Percentiles rank a stretch among this genome's conserved stretches.
Evolutionary conservation across 306 rosid species (phyloP).

Genomic region (Corylus heterophylla): DNA sequence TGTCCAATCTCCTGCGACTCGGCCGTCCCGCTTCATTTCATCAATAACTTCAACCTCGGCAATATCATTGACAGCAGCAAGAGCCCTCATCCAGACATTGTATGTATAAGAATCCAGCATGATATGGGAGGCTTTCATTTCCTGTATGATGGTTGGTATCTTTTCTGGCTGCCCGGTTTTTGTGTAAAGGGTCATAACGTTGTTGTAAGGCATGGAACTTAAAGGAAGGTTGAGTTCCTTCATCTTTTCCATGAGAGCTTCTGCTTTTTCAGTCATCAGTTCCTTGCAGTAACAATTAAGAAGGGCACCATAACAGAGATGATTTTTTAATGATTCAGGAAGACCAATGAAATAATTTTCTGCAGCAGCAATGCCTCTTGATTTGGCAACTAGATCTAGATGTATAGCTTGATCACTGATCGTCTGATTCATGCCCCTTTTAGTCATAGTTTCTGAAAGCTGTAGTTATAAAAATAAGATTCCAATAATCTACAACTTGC

Average conservation of each 20-base stretch:
- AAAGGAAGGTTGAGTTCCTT: slow-evolving; percentile 76
- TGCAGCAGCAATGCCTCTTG: slow-evolving; percentile 66
- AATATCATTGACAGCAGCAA: slow-evolving; percentile 72
- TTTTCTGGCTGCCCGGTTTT: slow-evolving; percentile 62
- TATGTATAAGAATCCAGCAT: slow-evolving; percentile 66
- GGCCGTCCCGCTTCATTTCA: slow-evolving; percentile 86
- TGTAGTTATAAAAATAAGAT: slow-evolving; percentile 23
- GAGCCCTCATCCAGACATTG: slow-evolving; percentile 87
- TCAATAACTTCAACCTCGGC: slow-evolving; percentile 76
- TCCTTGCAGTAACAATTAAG: slow-evolving; percentile 96
- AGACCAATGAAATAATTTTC: slow-evolving; percentile 73
- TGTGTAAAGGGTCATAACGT: slow-evolving; percentile 81
- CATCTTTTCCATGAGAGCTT: slow-evolving; percentile 81
- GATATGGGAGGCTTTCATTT: slow-evolving; percentile 65
- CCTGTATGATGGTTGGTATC: slow-evolving; percentile 65
- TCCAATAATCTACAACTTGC: not conserved
- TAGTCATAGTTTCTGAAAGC: slow-evolving; percentile 79
- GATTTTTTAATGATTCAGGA: slow-evolving; percentile 76
- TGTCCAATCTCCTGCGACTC: slow-evolving; percentile 79
- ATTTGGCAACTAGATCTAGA: slow-evolving; percentile 79
- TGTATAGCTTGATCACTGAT: slow-evolving; percentile 87
- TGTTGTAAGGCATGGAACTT: slow-evolving; percentile 69
- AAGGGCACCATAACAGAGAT: slow-evolving; percentile 79
- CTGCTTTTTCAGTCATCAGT: slow-evolving; percentile 73
- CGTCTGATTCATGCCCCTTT: slow-evolving; percentile 79